phyloP scores from a whole-genome alignment of 2,329 filamentous ascomycete genomes.

The Aschersonia sp. region DNA sequence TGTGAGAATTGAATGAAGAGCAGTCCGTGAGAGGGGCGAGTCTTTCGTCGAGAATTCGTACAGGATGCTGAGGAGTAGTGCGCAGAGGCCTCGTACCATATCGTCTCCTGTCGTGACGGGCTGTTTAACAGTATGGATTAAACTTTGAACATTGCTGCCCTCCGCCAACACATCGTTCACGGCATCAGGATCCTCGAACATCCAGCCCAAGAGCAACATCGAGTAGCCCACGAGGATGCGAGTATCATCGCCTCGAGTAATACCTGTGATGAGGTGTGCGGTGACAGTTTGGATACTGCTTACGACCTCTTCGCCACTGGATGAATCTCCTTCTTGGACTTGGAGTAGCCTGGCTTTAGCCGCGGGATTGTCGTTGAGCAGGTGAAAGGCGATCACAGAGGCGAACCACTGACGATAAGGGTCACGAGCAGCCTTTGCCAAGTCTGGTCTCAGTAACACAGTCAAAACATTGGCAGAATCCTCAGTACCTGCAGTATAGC shows the following conservation, averaged over 20 bases:
- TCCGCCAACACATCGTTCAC: conserved; percentile 90
- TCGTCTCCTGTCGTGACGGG: conserved; percentile 42
- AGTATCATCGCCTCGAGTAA: conserved; percentile 64
- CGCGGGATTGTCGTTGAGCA: conserved; percentile 65
- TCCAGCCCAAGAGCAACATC: conserved; percentile 77
- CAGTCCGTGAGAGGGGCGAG: conserved; percentile 72
- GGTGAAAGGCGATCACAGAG: conserved; percentile 70
- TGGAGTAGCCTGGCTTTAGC: conserved; percentile 69
- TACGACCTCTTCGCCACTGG: conserved; percentile 84
- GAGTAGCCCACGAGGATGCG: conserved; percentile 72
- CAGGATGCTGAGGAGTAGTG: conserved; percentile 70
- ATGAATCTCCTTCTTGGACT: conserved; percentile 79
- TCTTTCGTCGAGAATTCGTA: conserved; percentile 98
- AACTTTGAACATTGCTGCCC: conserved; percentile 78
- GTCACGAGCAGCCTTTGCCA: conserved; percentile 50
- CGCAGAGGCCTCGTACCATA: conserved; percentile 68
- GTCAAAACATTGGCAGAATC: conserved; percentile 82
- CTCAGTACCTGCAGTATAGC: conserved; percentile 62
- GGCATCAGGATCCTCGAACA: conserved; percentile 83
- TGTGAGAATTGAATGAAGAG: conserved; percentile 64
- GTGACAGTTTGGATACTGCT: conserved; percentile 84
- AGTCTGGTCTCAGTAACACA: conserved; percentile 57
- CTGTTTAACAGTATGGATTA: conserved; percentile 59
- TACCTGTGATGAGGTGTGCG: conserved; percentile 68
- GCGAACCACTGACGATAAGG: conserved; percentile 88